phyloP scores from a whole-genome alignment of 139 green algal species.

The Tetradesmus obliquus region DNA sequence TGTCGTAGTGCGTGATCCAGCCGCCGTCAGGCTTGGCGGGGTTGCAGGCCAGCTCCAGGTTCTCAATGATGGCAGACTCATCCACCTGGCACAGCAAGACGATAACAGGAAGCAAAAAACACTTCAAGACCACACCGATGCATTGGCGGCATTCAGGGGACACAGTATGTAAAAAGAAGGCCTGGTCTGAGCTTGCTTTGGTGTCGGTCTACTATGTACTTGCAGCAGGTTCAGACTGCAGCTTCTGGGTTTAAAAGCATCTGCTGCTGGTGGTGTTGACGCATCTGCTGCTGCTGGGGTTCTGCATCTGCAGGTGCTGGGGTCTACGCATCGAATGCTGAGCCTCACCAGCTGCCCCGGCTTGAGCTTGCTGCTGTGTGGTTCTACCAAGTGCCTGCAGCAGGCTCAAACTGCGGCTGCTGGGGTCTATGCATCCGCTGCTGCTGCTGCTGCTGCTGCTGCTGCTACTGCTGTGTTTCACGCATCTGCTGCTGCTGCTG shows the following conservation, averaged over 20 bases:
- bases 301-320: not conserved
- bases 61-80: constrained; percentile 76
- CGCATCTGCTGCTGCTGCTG: not conserved
- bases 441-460: not conserved
- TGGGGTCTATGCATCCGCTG: not conserved
- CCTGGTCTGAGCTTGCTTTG: no score
- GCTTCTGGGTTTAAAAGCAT: no score
- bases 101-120: not conserved
- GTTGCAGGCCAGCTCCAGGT: constrained; percentile 80
- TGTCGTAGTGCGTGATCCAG: constrained; percentile 83
- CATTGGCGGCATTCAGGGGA: not conserved
- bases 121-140: not conserved
- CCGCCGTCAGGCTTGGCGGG: constrained; percentile 72
- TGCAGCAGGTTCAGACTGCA: not conserved
- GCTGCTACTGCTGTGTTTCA: no score
- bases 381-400: no score
- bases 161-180: not conserved
- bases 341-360: no score
- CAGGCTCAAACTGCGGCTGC: no score
- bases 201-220: no score
- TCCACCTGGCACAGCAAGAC: constrained; percentile 46
- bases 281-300: not conserved
- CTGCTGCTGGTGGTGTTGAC: not conserved
- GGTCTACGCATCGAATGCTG: no score
- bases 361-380: no score